phyloP scores from a whole-genome alignment of 179 eudicot species.

The Actinidia chinensis region DNA sequence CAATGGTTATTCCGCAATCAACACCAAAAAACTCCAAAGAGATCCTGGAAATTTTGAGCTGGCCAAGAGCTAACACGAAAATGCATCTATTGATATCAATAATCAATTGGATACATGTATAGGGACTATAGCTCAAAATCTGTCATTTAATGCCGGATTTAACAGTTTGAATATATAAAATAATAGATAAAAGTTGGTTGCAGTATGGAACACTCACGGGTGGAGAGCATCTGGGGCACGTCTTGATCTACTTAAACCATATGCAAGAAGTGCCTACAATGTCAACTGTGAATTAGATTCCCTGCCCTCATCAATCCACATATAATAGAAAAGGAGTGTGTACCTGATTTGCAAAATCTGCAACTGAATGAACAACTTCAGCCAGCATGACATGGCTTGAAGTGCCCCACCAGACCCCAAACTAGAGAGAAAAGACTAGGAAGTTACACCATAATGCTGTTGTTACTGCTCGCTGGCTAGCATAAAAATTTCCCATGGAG shows the following conservation, averaged over 20 bases:
- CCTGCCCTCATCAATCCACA: constrained; percentile 26
- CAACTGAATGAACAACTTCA: constrained; percentile 84
- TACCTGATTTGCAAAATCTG: constrained; percentile 99
- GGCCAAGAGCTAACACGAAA: background rate
- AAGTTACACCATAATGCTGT: constrained; percentile 97
- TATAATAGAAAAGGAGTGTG: constrained; percentile 12
- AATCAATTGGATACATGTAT: background rate
- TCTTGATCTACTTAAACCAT: constrained; percentile 92
- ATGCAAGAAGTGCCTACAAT: constrained; percentile 95
- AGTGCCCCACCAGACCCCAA: constrained; percentile 88
- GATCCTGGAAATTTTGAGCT: background rate
- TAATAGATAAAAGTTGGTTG: background rate
- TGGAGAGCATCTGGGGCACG: constrained; percentile 99
- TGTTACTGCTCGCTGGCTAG: constrained; percentile 94
- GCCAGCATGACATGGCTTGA: constrained; percentile 98
- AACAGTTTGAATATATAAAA: background rate
- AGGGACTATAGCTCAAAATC: background rate
- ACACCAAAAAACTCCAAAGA: background rate
- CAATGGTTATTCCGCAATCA: background rate
- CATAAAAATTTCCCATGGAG: background rate
- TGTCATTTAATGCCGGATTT: background rate
- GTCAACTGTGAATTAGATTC: constrained; percentile 43
- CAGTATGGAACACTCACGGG: constrained; percentile 61
- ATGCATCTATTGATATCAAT: background rate
- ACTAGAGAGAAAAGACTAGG: constrained; percentile 90